Conservation (phyloP, 805 yeast species). For the Hagleromyces aurorensis region DNA sequence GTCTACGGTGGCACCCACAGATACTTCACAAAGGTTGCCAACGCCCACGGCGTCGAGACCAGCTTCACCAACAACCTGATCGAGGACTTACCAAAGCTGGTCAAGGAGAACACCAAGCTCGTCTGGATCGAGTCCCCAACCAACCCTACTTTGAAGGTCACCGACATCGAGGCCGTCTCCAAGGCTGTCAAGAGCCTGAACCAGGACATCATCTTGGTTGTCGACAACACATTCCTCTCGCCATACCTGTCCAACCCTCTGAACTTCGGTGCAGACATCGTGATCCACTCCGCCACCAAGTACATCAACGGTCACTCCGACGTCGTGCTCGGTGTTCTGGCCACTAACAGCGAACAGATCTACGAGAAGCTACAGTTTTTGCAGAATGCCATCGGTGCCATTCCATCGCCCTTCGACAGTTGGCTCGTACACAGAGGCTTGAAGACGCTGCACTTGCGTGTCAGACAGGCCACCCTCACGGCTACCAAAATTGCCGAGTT, state of each 20-base stretch:
- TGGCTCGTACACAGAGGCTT: conserved; percentile 92
- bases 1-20: conserved; percentile 91
- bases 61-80: conserved; percentile 60
- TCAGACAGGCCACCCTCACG: conserved; percentile 53
- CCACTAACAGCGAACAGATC: conserved; percentile 53
- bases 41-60: conserved; percentile 65
- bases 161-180: conserved; percentile 62
- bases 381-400: conserved; percentile 83
- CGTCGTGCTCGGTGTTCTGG: conserved; percentile 80
- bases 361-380: conserved; percentile 63
- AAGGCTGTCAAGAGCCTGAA: conserved; percentile 44
- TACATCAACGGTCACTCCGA: conserved; percentile 91
- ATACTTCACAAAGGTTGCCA: conserved; percentile 80
- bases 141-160: conserved; percentile 75
- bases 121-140: conserved; percentile 90
- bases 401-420: conserved; percentile 84
- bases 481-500: conserved; percentile 67
- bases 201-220: conserved; percentile 54
- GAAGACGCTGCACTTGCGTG: conserved; percentile 78
- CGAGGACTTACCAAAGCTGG: conserved; percentile 45
- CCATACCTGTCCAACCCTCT: conserved; percentile 85
- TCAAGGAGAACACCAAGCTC: conserved; percentile 57
- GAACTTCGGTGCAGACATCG: conserved; percentile 76
- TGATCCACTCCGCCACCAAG: conserved; percentile 83
- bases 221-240: conserved; percentile 83